phyloP scores from a whole-genome alignment of 2,329 filamentous ascomycete genomes.

The Dothideomycetes sp. region DNA sequence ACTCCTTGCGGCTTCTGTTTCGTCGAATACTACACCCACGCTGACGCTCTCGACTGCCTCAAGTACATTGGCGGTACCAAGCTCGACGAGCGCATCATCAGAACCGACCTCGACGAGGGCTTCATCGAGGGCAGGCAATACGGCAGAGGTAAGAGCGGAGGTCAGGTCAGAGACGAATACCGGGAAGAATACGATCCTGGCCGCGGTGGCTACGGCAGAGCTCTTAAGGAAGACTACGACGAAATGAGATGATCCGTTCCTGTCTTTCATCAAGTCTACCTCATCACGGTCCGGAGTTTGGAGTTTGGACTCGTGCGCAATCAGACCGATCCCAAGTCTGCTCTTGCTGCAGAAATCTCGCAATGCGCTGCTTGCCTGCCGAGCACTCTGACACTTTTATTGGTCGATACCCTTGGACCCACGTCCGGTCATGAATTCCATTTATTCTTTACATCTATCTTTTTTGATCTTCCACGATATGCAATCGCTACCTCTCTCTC shows the following conservation, averaged over 20 bases:
- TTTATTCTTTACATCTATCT: neutral
- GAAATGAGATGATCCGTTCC: neutral
- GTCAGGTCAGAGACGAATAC: constrained; percentile 96
- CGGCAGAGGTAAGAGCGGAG: constrained; percentile 84
- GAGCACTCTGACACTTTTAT: neutral
- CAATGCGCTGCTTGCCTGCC: neutral
- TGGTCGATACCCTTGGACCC: neutral
- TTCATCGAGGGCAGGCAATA: constrained; percentile 96
- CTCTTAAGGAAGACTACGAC: constrained; percentile 8
- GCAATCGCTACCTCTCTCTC: neutral
- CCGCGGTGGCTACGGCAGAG: constrained; percentile 9
- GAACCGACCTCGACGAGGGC: constrained; percentile 89
- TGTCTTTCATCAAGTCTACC: neutral
- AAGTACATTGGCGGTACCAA: constrained; percentile 98
- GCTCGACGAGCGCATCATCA: constrained; percentile 90
- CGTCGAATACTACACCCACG: constrained; percentile 97
- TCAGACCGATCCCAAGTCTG: too few relatives aligned
- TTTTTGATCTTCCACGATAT: neutral
- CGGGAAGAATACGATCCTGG: constrained; percentile 90
- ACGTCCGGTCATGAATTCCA: neutral
- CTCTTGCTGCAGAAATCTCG: neutral
- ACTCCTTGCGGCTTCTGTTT: constrained; percentile 99
- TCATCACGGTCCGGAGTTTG: neutral
- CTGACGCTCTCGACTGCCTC: constrained; percentile 94
- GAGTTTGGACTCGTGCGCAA: too few relatives aligned